Percentiles rank a stretch among this genome's conserved stretches.
Evolutionary conservation across 2,329 filamentous ascomycete species (phyloP).

Genomic region (Neurospora crassa): DNA sequence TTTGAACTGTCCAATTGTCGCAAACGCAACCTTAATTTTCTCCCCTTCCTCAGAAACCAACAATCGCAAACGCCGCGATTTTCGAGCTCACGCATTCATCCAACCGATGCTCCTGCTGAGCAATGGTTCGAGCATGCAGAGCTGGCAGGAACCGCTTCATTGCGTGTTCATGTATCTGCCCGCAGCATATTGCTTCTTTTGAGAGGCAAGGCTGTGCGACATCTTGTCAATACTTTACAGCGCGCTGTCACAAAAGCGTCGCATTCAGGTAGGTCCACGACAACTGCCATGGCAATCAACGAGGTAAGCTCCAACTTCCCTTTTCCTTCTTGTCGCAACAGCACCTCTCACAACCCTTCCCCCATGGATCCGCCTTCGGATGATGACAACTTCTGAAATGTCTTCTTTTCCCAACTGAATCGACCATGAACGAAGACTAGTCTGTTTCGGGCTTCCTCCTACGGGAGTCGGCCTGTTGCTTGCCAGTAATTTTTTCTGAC

Average conservation of each 20-base stretch:
- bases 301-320: conserved; percentile 13
- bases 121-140: not conserved
- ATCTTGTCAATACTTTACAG: not conserved
- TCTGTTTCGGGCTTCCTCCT: conserved; percentile 53
- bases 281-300: not conserved
- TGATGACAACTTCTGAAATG: conserved; percentile 64
- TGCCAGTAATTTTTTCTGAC: conserved; percentile 81
- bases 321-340: conserved; percentile 1
- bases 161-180: not conserved
- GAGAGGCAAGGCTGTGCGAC: not conserved
- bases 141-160: not conserved
- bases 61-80: not conserved
- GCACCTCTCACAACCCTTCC: not conserved
- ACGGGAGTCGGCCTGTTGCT: conserved; percentile 65
- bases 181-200: not conserved
- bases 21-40: conserved; percentile 2
- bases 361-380: conserved; percentile 26
- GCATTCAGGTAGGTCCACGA: not conserved
- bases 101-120: not conserved
- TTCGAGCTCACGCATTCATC: not conserved
- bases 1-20: conserved; percentile 7
- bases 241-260: not conserved
- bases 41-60: conserved; percentile 2
- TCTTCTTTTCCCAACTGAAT: conserved; percentile 87
- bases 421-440: conserved; percentile 71